Conservation (phyloP, 2,329 filamentous ascomycete species). For the Phialophora verrucosa region DNA sequence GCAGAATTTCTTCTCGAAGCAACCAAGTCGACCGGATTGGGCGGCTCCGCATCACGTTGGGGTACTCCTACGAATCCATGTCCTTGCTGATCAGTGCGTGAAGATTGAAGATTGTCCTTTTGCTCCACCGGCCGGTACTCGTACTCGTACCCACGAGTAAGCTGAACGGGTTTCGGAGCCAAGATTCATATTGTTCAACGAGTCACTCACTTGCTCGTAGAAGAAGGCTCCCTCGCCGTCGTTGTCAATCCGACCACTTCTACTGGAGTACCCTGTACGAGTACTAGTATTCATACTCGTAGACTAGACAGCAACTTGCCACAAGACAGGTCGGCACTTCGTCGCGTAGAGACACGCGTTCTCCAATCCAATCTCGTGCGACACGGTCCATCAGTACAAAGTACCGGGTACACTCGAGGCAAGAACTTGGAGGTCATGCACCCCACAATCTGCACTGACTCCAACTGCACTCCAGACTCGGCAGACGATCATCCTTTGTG, state of each 20-base stretch:
- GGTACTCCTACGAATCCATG: background rate
- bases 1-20: background rate
- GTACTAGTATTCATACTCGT: too few relatives aligned
- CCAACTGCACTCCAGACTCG: constrained; percentile 3
- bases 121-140: background rate
- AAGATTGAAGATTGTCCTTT: constrained; percentile 1
- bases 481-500: background rate
- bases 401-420: background rate
- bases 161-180: too few relatives aligned
- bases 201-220: too few relatives aligned
- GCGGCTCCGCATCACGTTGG: background rate
- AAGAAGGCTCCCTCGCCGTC: too few relatives aligned
- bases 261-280: too few relatives aligned
- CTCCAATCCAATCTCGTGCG: background rate
- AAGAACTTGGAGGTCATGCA: background rate
- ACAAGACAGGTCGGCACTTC: background rate
- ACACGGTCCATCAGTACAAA: background rate
- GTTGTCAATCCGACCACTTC: too few relatives aligned
- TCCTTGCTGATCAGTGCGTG: background rate
- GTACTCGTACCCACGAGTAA: background rate
- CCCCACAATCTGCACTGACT: background rate
- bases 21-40: background rate
- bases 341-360: background rate
- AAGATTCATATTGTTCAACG: background rate
- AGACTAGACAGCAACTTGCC: background rate